phyloP scores from a whole-genome alignment of 371 early-diverging fungal species.

The Lichtheimia ornata region DNA sequence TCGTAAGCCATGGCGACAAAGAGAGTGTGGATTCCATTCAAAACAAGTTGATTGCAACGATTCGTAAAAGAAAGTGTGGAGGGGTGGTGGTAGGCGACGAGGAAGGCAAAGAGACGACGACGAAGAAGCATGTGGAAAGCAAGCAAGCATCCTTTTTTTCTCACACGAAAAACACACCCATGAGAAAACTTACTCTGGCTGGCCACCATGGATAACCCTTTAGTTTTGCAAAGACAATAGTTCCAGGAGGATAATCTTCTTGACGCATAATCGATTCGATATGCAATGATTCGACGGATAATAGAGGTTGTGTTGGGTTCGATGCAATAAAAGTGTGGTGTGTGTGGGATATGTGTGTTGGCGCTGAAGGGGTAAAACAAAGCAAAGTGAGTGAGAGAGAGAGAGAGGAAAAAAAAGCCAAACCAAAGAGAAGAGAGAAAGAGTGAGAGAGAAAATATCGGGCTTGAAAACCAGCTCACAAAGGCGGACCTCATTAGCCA shows the following conservation, averaged over 20 bases:
- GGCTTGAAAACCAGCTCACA: not conserved
- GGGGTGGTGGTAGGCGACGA: too few relatives aligned
- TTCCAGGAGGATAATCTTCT: conserved; percentile 57
- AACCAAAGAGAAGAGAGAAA: not conserved
- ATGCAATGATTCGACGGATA: not conserved
- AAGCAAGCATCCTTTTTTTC: not conserved
- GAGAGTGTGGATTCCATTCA: too few relatives aligned
- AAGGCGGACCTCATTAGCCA: too few relatives aligned
- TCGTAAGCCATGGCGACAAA: too few relatives aligned
- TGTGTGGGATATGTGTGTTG: not conserved
- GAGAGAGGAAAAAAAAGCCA: not conserved
- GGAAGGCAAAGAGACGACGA: not conserved
- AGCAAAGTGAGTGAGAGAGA: not conserved
- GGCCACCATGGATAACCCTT: conserved; percentile 86
- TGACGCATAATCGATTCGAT: conserved; percentile 10
- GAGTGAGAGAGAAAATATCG: conserved; percentile 2
- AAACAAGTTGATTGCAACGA: too few relatives aligned
- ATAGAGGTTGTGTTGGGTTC: not conserved
- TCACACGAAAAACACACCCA: not conserved
- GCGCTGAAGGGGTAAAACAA: not conserved
- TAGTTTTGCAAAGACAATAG: conserved; percentile 70
- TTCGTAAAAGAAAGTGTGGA: not conserved
- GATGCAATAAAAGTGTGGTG: too few relatives aligned
- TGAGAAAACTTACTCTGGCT: conserved; percentile 58
- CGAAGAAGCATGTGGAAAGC: conserved; percentile 2